Base-by-base conservation (phyloP, 106 monocot species). In the Acanthochlamys bracteata region DNA sequence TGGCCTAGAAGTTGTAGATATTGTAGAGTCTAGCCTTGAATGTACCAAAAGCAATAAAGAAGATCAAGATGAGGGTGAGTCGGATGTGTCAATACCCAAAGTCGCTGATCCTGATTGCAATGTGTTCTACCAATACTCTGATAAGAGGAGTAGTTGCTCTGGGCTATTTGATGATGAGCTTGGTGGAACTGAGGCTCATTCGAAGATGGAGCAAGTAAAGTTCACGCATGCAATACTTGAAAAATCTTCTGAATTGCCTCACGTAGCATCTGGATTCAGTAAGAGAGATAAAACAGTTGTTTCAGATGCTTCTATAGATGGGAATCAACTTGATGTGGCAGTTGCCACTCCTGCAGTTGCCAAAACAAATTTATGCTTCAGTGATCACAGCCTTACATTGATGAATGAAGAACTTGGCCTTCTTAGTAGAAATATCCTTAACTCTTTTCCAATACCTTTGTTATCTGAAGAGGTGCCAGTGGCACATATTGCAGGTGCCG, bases 81-180 rank as follows among this genome's bases (percentile, higher is more conserved):
- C 17, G 4, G 73, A 64, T 11, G 17, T 65, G 46, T 21, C 42
- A 16, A 27, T 3, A 24, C 24, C 26, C 25, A 16, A 49, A 49
- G 61, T 39, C 55, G 57, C 39, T 64, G 60, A 67, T 42, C 7
- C 42, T 19, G 41, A 61, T 71, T 61, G 15, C 25, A 45, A 64
- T n/a, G 73, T 66, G 27, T 51, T 46, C 11, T 56, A 41, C 13
- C 12, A 46, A 42, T 24, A 13, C 42, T 12, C 43, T 43, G 61
- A 61, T 19, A 43, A 20, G n/a, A 42, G 27, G 27, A 71, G 12
- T 66, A 46, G 62, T 43, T 54, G 42, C 47, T 76, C 54, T 27
- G 71, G 57, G 42, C 6, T 12, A 59, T 46, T 41, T 40, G 69
- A 60, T 47, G 16, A 53, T 59, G 61, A 49, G 24, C 7, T 39